Conservation (phyloP, 192 early-diverging fungal genomes). For the Mycoemilia scoparia region DNA sequence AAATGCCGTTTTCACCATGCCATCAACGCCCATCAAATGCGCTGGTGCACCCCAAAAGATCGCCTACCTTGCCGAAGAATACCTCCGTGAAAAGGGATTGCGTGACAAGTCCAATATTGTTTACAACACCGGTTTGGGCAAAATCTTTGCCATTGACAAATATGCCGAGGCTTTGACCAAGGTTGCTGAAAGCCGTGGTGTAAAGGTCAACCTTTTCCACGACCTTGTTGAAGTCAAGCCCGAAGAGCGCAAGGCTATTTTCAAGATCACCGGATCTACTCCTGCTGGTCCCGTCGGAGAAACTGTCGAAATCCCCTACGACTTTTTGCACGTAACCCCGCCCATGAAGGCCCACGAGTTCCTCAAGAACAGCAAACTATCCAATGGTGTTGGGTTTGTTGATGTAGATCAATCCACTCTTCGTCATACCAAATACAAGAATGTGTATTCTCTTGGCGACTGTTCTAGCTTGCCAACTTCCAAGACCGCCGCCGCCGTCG, state of each 20-base stretch:
- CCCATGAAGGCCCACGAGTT: slow-evolving; percentile 65
- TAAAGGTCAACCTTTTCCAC: slow-evolving; percentile 49
- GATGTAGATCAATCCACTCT: slow-evolving; percentile 63
- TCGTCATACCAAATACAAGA: slow-evolving; percentile 58
- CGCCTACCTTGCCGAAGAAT: slow-evolving; percentile 69
- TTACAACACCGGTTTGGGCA: slow-evolving; percentile 65
- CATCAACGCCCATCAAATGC: slow-evolving; percentile 72
- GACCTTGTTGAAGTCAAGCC: slow-evolving; percentile 51
- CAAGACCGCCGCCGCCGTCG: slow-evolving; percentile 80
- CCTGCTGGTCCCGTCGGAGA: slow-evolving; percentile 31
- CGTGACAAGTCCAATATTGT: slow-evolving; percentile 46
- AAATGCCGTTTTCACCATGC: slow-evolving; percentile 73
- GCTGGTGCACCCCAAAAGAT: slow-evolving; percentile 82
- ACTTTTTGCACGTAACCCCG: slow-evolving; percentile 73
- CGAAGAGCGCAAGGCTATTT: slow-evolving; percentile 49
- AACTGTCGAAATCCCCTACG: slow-evolving; percentile 43
- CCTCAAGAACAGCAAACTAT: slow-evolving; percentile 45
- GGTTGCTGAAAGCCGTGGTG: slow-evolving; percentile 44
- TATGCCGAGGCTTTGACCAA: slow-evolving; percentile 52
- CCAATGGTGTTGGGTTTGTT: slow-evolving; percentile 65
- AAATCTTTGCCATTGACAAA: slow-evolving; percentile 76
- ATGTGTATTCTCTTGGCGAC: slow-evolving; percentile 69
- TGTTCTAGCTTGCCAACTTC: slow-evolving; percentile 70
- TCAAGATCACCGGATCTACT: slow-evolving; percentile 30
- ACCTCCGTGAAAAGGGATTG: slow-evolving; percentile 47